Evolutionary conservation across 371 early-diverging fungal genomes (phyloP).

Genomic region (Catenaria anguillulae): DNA sequence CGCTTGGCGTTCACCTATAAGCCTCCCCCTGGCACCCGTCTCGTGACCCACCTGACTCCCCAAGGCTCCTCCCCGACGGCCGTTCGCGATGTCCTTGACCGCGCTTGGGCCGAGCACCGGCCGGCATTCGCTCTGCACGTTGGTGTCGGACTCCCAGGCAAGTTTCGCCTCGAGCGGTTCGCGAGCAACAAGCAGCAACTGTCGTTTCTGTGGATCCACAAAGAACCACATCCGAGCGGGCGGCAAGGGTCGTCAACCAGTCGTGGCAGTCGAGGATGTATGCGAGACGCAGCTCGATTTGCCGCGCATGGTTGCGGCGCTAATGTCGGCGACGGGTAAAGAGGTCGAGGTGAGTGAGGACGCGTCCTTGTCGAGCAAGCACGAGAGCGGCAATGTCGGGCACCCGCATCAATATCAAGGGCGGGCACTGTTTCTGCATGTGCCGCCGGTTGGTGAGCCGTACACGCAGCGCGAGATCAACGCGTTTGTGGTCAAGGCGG

Average conservation of each 20-base stretch:
- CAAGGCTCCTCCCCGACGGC: too few relatives aligned
- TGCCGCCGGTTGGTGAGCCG: conserved; percentile 2
- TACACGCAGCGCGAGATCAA: conserved; percentile 2
- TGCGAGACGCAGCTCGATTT: conserved; percentile 4
- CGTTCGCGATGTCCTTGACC: background rate
- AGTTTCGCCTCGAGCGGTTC: background rate
- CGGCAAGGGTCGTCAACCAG: background rate
- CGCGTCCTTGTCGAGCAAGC: background rate
- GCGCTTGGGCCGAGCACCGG: background rate
- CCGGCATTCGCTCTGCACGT: conserved; percentile 1
- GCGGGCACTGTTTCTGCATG: background rate
- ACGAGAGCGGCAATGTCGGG: too few relatives aligned
- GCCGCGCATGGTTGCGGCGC: background rate
- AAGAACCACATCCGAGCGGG: background rate
- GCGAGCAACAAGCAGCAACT: background rate
- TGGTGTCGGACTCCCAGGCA: conserved; percentile 1
- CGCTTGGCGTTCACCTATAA: too few relatives aligned
- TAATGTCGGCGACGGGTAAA: background rate
- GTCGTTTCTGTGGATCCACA: background rate
- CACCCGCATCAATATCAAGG: too few relatives aligned
- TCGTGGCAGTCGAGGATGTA: background rate
- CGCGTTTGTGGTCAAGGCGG: background rate
- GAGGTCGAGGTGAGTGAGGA: background rate
- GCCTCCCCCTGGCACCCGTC: too few relatives aligned
- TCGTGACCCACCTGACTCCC: too few relatives aligned